These are phyloP conservation scores for barrel medic (Medicago truncatula) DNA, from an alignment of 306 rosid genomes.

Conservation along the genomic window MtrunA17r5.0-ANR NC_053042.1:36092001-36092500, in stretches of 20 bases:
- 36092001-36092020: not conserved
- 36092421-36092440: conserved; percentile 42
- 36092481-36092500: conserved; percentile 50
- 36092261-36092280: conserved; percentile 43
- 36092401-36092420: conserved; percentile 47
- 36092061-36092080: not conserved
- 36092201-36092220: conserved; percentile 40
- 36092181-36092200: conserved; percentile 43
- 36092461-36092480: conserved; percentile 46
- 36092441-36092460: conserved; percentile 47
- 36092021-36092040: not conserved
- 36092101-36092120: not conserved
- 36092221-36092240: conserved; percentile 42
- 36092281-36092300: conserved; percentile 54
- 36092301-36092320: conserved; percentile 51
- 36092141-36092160: not conserved
- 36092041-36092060: not conserved
- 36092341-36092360: conserved; percentile 61
- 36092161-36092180: conserved; percentile 66
- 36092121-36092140: not conserved
- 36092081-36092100: not conserved
- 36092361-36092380: conserved; percentile 48
- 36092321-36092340: conserved; percentile 56
- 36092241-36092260: conserved; percentile 41
- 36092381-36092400: conserved; percentile 42